phyloP scores from a whole-genome alignment of 129 eudicot species.

The Arctium minus region DNA sequence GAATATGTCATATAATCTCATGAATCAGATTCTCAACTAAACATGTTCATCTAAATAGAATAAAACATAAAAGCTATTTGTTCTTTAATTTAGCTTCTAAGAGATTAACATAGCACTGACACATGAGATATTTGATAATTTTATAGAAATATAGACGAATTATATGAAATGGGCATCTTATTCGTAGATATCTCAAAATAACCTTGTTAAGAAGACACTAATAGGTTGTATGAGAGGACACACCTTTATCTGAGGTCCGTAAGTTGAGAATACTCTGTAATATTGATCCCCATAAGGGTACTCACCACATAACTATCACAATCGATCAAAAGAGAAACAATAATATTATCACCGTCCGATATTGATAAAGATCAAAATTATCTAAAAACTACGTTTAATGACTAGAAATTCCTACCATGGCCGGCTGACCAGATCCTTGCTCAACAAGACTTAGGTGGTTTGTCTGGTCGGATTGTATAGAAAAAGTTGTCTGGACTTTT shows the following conservation, averaged over 20 bases:
- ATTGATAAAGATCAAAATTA: neutral
- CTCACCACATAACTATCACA: slow-evolving; percentile 38
- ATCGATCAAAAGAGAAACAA: neutral
- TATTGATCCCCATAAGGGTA: slow-evolving; percentile 51
- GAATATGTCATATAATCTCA: neutral
- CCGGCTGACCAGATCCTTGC: slow-evolving; percentile 58
- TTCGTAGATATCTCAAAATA: neutral
- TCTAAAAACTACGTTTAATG: neutral
- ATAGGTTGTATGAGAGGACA: neutral
- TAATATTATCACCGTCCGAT: neutral
- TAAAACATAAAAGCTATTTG: slow-evolving; percentile 7
- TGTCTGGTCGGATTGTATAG: neutral
- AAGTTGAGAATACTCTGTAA: slow-evolving; percentile 48
- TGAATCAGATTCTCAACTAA: slow-evolving; percentile 10
- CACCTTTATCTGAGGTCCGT: slow-evolving; percentile 53
- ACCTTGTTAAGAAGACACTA: neutral
- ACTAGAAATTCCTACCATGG: slow-evolving; percentile 39
- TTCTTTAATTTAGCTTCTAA: neutral
- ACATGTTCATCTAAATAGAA: slow-evolving; percentile 12
- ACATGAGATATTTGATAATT: neutral
- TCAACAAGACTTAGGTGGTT: slow-evolving; percentile 36
- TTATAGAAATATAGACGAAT: neutral
- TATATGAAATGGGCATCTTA: neutral
- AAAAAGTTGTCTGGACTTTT: neutral
- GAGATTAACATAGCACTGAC: neutral